A percentile compares a stretch with the other conserved stretches of the same genome.
Conservation (phyloP, 768 basidiomycete genomes). For the Panus rudis region DNA sequence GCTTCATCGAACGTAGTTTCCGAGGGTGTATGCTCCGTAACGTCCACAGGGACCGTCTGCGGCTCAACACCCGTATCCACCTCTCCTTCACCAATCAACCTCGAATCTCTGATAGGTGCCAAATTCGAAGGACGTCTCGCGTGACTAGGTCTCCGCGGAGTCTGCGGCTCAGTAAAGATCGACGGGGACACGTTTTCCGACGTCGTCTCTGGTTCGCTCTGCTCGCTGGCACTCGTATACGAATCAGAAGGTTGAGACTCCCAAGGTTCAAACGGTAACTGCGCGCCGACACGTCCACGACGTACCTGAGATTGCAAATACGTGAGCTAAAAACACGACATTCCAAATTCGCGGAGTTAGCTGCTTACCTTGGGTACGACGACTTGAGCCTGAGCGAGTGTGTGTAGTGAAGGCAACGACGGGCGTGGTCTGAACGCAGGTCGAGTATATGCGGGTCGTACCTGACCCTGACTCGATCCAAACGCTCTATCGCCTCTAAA, state of each 20-base stretch:
- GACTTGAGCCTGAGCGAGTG: slow-evolving; percentile 30
- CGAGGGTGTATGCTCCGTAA: too few species aligned
- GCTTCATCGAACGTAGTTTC: too few species aligned
- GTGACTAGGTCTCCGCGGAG: neutral
- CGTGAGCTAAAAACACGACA: neutral
- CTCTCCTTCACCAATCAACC: neutral
- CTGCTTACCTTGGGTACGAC: slow-evolving; percentile 30
- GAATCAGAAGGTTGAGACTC: neutral
- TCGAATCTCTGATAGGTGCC: slow-evolving; percentile 1
- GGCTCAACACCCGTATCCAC: too few species aligned
- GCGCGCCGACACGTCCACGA: slow-evolving; percentile 11
- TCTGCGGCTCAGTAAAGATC: too few species aligned
- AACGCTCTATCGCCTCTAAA: too few species aligned
- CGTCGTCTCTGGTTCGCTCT: neutral
- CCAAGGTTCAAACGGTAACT: slow-evolving; percentile 11
- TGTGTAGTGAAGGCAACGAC: slow-evolving; percentile 35
- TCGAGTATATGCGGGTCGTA: slow-evolving; percentile 33
- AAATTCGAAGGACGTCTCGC: neutral
- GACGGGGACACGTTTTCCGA: neutral
- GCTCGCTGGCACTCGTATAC: neutral
- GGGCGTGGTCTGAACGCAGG: slow-evolving; percentile 35
- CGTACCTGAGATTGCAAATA: slow-evolving; percentile 5
- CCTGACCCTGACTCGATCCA: slow-evolving; percentile 22
- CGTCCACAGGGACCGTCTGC: too few species aligned
- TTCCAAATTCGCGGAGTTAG: neutral